These are phyloP conservation scores for Colletotrichum liaoningense DNA, from an alignment of 2,329 filamentous ascomycete species.

Conservation along the genomic window DNA sequence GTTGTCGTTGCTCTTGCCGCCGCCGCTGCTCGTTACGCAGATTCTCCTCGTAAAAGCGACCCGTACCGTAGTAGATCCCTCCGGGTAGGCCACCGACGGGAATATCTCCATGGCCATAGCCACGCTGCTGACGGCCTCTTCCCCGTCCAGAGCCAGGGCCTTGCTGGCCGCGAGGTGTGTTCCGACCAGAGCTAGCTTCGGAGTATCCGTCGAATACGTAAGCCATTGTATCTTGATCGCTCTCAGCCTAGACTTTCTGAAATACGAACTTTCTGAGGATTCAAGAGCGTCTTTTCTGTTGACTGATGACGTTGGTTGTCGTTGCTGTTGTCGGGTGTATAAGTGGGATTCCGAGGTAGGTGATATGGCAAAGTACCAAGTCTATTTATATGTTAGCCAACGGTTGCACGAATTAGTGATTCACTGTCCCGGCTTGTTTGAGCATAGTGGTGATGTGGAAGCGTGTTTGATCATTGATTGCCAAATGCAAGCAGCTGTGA, in stretches of 20 bases:
- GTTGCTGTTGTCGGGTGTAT: background rate
- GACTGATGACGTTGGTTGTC: background rate
- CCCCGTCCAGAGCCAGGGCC: background rate
- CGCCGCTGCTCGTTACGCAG: background rate
- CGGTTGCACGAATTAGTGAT: background rate
- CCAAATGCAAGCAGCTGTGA: background rate
- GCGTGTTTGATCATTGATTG: background rate
- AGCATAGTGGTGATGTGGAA: background rate
- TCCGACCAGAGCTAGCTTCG: background rate
- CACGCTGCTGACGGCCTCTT: background rate
- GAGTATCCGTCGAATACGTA: conserved; percentile 32
- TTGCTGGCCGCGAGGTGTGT: background rate
- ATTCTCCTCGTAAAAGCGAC: conserved; percentile 15
- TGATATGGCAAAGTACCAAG: background rate
- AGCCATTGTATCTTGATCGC: background rate
- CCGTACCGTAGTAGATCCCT: conserved; percentile 5
- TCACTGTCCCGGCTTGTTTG: background rate
- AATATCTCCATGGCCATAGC: background rate
- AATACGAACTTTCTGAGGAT: too few relatives aligned
- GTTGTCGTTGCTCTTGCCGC: background rate
- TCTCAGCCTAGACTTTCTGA: too few relatives aligned
- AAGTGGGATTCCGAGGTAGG: background rate
- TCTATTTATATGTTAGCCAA: background rate
- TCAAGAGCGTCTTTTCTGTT: background rate
- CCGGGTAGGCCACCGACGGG: background rate